Conservation (phyloP, 805 yeast species). For the Jamesozyma rosinii region DNA sequence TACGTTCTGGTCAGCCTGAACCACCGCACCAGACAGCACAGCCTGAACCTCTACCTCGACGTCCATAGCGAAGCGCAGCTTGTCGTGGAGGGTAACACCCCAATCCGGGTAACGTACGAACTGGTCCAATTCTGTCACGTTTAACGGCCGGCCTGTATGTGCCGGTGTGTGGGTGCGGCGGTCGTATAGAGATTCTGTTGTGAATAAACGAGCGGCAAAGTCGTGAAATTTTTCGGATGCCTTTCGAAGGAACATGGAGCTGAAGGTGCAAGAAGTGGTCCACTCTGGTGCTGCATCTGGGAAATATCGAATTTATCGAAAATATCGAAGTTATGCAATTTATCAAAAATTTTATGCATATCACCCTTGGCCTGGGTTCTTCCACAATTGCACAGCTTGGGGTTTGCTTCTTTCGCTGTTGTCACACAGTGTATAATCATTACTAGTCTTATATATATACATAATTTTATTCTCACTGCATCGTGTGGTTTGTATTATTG, state of each 20-base stretch:
- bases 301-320: background rate
- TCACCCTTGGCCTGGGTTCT: too few relatives aligned
- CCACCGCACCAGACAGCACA: constrained; percentile 69
- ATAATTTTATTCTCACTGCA: too few relatives aligned
- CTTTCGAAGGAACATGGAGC: too few relatives aligned
- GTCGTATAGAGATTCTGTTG: too few relatives aligned
- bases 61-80: constrained; percentile 85
- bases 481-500: too few relatives aligned
- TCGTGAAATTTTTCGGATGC: too few relatives aligned
- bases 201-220: too few relatives aligned
- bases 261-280: too few relatives aligned
- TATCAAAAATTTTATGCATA: background rate
- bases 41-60: constrained; percentile 71
- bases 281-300: background rate
- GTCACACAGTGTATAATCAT: too few relatives aligned
- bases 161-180: background rate
- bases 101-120: background rate
- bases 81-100: constrained; percentile 38
- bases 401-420: too few relatives aligned
- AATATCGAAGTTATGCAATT: background rate
- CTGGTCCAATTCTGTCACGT: background rate
- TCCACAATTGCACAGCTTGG: too few relatives aligned
- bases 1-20: constrained; percentile 76
- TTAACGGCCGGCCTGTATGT: background rate
- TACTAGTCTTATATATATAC: too few relatives aligned